Evolutionary conservation across 2,329 filamentous ascomycete genomes (phyloP).

Genomic region (Claviceps sp.): DNA sequence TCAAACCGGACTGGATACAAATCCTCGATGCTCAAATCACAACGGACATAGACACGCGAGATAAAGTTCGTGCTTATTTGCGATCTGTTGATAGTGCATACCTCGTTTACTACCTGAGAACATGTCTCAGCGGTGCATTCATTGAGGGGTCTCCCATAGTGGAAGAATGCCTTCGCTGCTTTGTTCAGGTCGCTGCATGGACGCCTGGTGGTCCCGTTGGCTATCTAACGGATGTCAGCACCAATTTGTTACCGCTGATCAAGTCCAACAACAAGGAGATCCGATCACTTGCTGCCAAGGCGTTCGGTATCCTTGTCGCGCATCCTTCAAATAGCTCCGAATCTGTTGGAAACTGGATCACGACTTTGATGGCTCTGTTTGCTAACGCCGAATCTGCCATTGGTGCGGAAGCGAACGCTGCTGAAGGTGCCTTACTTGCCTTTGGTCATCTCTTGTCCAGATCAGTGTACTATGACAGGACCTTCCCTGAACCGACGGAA

Average conservation of each 20-base stretch:
- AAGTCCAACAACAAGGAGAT: slow-evolving; percentile 59
- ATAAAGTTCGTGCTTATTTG: slow-evolving; percentile 43
- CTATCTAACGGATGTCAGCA: slow-evolving; percentile 32
- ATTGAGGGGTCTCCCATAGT: slow-evolving; percentile 26
- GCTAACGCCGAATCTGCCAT: slow-evolving; percentile 26
- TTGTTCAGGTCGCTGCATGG: slow-evolving; percentile 39
- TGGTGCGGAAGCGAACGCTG: slow-evolving; percentile 29
- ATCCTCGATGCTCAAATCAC: slow-evolving; percentile 61
- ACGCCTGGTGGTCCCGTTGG: slow-evolving; percentile 36
- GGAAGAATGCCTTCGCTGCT: slow-evolving; percentile 36
- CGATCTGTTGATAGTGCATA: slow-evolving; percentile 23
- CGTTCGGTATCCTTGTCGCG: slow-evolving; percentile 64
- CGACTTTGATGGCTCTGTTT: slow-evolving; percentile 29
- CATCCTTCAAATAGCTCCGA: slow-evolving; percentile 36
- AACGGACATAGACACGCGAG: slow-evolving; percentile 52
- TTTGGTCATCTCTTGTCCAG: slow-evolving; percentile 31
- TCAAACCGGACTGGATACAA: slow-evolving; percentile 75
- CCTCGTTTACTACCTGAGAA: slow-evolving; percentile 33
- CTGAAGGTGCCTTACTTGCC: slow-evolving; percentile 33
- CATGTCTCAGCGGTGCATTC: slow-evolving; percentile 44
- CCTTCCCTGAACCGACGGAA: slow-evolving; percentile 13
- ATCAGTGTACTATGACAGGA: slow-evolving; percentile 27
- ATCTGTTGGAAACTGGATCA: slow-evolving; percentile 12
- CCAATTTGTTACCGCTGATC: slow-evolving; percentile 44
- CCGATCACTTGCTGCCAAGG: slow-evolving; percentile 52